phyloP scores from a whole-genome alignment of 768 basidiomycete species.

The Tricholoma furcatifolium region DNA sequence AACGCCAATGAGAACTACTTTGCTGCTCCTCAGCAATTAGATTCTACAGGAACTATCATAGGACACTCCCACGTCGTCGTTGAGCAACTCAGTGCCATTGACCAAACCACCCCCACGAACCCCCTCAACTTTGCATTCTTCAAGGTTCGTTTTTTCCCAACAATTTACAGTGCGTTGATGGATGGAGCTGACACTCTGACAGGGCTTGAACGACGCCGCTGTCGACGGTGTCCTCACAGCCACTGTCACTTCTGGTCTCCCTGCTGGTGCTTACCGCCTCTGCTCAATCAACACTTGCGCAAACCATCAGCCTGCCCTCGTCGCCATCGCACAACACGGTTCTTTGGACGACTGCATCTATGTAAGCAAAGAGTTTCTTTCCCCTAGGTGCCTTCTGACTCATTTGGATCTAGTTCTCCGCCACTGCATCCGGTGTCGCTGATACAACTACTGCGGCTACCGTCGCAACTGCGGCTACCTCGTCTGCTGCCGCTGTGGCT shows the following conservation, averaged over 20 bases:
- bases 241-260: constrained; percentile 52
- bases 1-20: constrained; percentile 48
- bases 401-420: constrained; percentile 29
- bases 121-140: constrained; percentile 53
- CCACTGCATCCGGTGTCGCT: constrained; percentile 19
- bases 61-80: constrained; percentile 57
- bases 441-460: constrained; percentile 10
- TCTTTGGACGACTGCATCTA: constrained; percentile 59
- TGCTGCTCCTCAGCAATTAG: constrained; percentile 50
- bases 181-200: constrained; percentile 30
- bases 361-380: constrained; percentile 26
- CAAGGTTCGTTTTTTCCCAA: constrained; percentile 26
- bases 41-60: constrained; percentile 42
- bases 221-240: constrained; percentile 48
- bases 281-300: constrained; percentile 54
- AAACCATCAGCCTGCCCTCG: constrained; percentile 61
- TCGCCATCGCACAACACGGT: constrained; percentile 62
- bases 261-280: constrained; percentile 57
- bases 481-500: constrained; percentile 14
- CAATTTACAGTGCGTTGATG: background rate
- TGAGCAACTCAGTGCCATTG: constrained; percentile 39
- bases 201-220: constrained; percentile 46
- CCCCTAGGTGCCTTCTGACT: background rate
- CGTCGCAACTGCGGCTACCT: constrained; percentile 7
- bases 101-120: constrained; percentile 41